A percentile compares a stretch with the other conserved stretches of the same genome.
phyloP scores from a whole-genome alignment of 768 basidiomycete genomes.

The Omphalotus guepiniiformis region DNA sequence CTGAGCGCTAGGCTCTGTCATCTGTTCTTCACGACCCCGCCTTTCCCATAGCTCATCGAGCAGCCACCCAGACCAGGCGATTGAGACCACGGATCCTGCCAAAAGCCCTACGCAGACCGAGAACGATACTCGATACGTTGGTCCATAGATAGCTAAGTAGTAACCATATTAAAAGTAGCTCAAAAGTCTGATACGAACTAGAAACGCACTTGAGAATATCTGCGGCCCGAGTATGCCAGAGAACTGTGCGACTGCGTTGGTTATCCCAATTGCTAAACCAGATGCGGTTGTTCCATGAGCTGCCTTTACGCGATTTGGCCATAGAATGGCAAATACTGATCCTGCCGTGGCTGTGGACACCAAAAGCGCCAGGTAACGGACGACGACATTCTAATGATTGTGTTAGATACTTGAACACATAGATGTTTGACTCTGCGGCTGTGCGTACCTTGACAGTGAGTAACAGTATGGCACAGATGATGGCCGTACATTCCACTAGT shows the following conservation, averaged over 20 bases:
- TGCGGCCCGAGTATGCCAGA: conserved; percentile 19
- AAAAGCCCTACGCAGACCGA: conserved; percentile 15
- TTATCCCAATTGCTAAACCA: conserved; percentile 17
- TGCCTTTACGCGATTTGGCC: conserved; percentile 19
- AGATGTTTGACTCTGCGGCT: neutral
- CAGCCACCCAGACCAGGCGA: neutral
- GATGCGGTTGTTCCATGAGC: conserved; percentile 18
- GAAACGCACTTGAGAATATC: conserved; percentile 13
- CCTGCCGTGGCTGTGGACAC: conserved; percentile 18
- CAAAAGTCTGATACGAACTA: neutral
- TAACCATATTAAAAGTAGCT: neutral
- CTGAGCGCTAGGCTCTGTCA: too few species aligned
- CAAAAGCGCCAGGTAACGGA: conserved; percentile 17
- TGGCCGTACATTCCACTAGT: conserved; percentile 15
- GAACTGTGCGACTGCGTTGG: conserved; percentile 18
- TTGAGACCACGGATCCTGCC: conserved; percentile 11
- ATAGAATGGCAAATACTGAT: conserved; percentile 18
- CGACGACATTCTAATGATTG: conserved; percentile 9
- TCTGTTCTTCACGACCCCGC: too few species aligned
- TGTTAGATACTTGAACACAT: neutral
- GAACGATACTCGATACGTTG: conserved; percentile 14
- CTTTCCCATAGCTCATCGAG: neutral
- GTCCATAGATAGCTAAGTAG: conserved; percentile 1
- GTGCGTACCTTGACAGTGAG: conserved; percentile 14
- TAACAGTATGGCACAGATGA: conserved; percentile 16